Percentiles rank a stretch among this genome's conserved stretches.
Evolutionary conservation across 805 yeast species (phyloP).

Genomic region (Candida piceae): DNA sequence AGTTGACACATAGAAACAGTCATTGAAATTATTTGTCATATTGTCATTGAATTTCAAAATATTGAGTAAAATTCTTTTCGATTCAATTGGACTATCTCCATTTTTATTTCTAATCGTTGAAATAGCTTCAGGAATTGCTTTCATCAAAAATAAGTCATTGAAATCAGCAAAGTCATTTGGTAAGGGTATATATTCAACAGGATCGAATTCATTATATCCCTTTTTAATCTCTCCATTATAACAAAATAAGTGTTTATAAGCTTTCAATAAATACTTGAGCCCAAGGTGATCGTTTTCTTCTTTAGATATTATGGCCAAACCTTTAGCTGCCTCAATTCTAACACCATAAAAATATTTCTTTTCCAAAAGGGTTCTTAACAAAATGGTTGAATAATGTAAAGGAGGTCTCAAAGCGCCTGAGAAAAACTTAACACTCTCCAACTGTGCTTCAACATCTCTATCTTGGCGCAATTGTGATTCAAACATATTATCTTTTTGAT

Average conservation of each 20-base stretch:
- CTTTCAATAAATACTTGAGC: constrained; percentile 61
- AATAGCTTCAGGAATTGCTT: constrained; percentile 59
- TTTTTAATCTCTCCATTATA: constrained; percentile 42
- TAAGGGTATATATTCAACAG: constrained; percentile 52
- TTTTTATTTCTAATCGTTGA: constrained; percentile 55
- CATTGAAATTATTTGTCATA: constrained; percentile 69
- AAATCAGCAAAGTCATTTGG: constrained; percentile 79
- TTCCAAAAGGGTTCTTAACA: constrained; percentile 80
- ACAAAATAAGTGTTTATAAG: constrained; percentile 68
- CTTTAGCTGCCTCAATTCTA: constrained; percentile 79
- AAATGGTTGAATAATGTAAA: constrained; percentile 63
- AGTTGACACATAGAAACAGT: constrained; percentile 57
- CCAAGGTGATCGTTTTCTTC: constrained; percentile 66
- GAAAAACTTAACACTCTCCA: constrained; percentile 74
- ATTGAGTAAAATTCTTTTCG: constrained; percentile 61
- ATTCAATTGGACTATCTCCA: constrained; percentile 51
- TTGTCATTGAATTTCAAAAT: constrained; percentile 82
- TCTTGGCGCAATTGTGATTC: constrained; percentile 92
- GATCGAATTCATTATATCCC: constrained; percentile 24
- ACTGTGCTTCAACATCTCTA: constrained; percentile 93
- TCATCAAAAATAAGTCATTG: constrained; percentile 62
- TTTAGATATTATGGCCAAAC: constrained; percentile 64
- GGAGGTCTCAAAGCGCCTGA: constrained; percentile 55
- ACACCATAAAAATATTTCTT: constrained; percentile 83
- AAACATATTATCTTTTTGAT: constrained; percentile 93